Percentiles rank a stretch among this genome's conserved stretches.
These are phyloP conservation scores for Gardenia jasminoides DNA, from an alignment of 257 asterid genomes.

Conservation along the genomic window DNA sequence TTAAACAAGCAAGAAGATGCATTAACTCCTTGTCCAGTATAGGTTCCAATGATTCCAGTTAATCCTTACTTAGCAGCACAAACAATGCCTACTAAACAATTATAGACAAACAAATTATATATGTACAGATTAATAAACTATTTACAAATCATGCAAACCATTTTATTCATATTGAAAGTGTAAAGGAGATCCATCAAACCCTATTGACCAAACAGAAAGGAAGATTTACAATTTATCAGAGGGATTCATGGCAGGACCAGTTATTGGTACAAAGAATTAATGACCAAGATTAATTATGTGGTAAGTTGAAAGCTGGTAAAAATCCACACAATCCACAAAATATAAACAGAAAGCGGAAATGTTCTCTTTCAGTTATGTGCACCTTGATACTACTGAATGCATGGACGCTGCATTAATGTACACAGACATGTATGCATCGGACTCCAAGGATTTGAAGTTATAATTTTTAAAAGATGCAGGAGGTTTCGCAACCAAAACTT, in stretches of 20 bases:
- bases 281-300: no score
- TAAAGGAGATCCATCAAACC: neutral
- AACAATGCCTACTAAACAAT: neutral
- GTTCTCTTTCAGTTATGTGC: neutral
- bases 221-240: neutral
- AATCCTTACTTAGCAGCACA: neutral
- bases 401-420: neutral
- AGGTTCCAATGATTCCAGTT: neutral
- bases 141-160: neutral
- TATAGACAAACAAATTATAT: no score
- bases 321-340: no score
- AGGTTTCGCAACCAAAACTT: neutral
- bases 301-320: neutral
- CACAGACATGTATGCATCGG: neutral
- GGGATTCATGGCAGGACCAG: neutral
- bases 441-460: neutral
- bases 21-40: neutral
- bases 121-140: neutral
- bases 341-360: neutral
- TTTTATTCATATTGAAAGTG: neutral
- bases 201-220: neutral
- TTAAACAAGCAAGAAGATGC: neutral
- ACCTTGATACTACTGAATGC: neutral
- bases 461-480: neutral
- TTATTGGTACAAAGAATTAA: neutral